Base-by-base conservation (phyloP, 495 filamentous ascomycete genomes). In the Chaetomidium leptoderma region DNA sequence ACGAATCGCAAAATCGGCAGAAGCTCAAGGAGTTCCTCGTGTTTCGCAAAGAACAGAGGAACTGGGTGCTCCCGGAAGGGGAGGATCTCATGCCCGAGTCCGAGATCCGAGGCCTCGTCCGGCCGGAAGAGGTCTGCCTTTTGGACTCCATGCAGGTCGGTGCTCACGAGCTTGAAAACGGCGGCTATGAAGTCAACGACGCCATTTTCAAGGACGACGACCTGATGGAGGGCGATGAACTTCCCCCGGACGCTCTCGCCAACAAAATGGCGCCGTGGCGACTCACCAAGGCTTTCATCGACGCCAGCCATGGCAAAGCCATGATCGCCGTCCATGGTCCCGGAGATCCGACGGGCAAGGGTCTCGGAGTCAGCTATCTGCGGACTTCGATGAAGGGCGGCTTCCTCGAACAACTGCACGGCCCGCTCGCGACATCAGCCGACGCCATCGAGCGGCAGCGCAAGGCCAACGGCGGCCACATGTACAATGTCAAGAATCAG, bases 371-470 rank as follows among this genome's bases (percentile, higher is more conserved):
- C 75, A 96, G 87, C 68, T 96, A 97, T 69, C 87, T 99, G 62
- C 89, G 91, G 64, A 96, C 90, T 0, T 95, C 89, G 13, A 99
- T 99, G 93, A 99, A 99, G 70, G 93, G 93, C 45, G 93, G 93
- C 3, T 99, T 93, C 74, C 89, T 95, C 63, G 88, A 91, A 30
- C 79, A 90, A 56, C 88, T 92, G 10, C 90, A 96, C 64, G 92
- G 90, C 62, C 88, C 90, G 3, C 81, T 87, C 37, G 90, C 95
- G 47, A 95, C 90, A 57, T 83, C 95, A 37, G 88, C 89, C 53
- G 78, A 81, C 56, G 79, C 78, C 46, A 80, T 80, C 29, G 78
- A 79, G 58, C 70, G 87, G 59, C 83, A 88, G 61, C 79, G 87
- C 55, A 95, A 95, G 65, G 91, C 93, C 26, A 89, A 92, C 58